Evolutionary conservation across 176 grass and related monocot genomes (phyloP), one percentile per base, ranked within the genome.

Genomic region (Hordeum marinum): DNA sequence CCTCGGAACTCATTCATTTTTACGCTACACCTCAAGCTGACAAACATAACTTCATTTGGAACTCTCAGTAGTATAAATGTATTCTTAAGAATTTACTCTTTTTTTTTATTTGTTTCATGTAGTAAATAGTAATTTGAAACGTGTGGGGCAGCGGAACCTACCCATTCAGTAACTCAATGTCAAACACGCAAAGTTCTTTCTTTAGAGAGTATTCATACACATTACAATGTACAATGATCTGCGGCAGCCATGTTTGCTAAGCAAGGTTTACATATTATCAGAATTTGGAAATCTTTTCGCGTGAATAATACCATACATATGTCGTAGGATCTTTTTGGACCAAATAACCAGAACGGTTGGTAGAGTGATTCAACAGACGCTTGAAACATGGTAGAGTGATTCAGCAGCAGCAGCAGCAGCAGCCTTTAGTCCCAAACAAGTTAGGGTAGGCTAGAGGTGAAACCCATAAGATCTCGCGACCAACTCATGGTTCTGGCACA

Each of bases 91-190:
- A 17, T 27, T 34, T 54, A 66, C 6, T 8, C 26, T 57, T 73
- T 25, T 25, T 21, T 9, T 55, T 73, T 45, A 37, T 78, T 62
- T 83, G 3, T 77, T 37, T 77, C 46, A 77, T 83, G 9, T 69
- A 62, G 26, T 69, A 83, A 77, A 63, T 61, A 80, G 12, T 50
- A 57, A 11, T 4, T 60, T 83, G 52, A 62, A 87, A 77, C 36
- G 66, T 77, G 63, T 45, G 69, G 1, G 29, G 29, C 1, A 29
- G 29, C 25, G 17, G 6, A 23, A 6, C 68, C 31, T 12, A 52
- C 34, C 29, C 63, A 46, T 9, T 83, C 37, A 36, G 10, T 77
- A 77, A 69, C 36, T 25, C 65, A 21, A 8, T 27, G 26, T 27
- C 66, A 68, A 60, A 82, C 66, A 77, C 20, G 13, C 9, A 58